Evolutionary conservation across 192 early-diverging fungal genomes (phyloP), one percentile per base, ranked within the genome.

Genomic region (Borealophlyctis nickersoniae): DNA sequence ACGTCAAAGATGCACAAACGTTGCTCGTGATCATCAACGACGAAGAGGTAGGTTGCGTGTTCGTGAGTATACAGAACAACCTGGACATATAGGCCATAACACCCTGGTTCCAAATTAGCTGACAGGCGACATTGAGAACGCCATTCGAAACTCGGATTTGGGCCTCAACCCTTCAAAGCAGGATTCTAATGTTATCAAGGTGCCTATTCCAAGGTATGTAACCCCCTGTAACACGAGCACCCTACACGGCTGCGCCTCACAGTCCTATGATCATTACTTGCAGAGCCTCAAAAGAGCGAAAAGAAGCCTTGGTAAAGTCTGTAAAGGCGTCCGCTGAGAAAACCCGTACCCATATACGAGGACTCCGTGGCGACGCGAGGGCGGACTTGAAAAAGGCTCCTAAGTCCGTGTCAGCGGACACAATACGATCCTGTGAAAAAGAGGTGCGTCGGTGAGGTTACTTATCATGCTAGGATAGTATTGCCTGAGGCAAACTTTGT

Each of bases 1-100:
- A 86, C 19, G 81, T 92, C 66, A 91, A 92, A 69, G 91, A 95
- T 54, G 86, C 90, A 29, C 88, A 92, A 57, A 89, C 85, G 19
- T 74, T 95, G 50, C 65, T 92, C 58, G 89, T 95, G 13, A 84
- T 87, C 31, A 77, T 92, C 14, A 87, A 89, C 63, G 87, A 90
- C 57, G 70, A 80, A 33, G 89, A 89, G 33, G 86, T 91, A 80
- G 72, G 66, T 36, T 2, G 4, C 23, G 36, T 48, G 3, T 45
- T 45, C n/a, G n/a, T 45, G 19, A 45, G 7, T 45, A 45, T 13
- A 45, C 19, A 13, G 7, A 13, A 19, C 7, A 45, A 19, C 39
- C 7, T 13, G 19, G 39, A 7, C 7, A 19, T 19, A 19, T 7
- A 45, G 9, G 7, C 39, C 7, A 13, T 45, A 13, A 11, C 39